These are phyloP conservation scores for Thelonectria rubi DNA, from an alignment of 2,329 filamentous ascomycete genomes.

Conservation along the genomic window DNA sequence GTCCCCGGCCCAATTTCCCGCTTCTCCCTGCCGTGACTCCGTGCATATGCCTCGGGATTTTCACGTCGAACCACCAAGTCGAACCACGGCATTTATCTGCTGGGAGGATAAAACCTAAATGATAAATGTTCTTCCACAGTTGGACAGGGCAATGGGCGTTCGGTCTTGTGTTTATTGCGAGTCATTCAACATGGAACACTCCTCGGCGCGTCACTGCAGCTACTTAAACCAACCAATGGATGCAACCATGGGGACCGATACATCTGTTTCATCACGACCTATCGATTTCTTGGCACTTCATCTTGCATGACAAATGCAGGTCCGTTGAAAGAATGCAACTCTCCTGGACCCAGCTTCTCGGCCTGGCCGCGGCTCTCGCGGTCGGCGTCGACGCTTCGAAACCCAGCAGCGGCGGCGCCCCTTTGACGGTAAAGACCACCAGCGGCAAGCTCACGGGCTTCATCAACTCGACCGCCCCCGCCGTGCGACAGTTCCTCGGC, in stretches of 20 bases:
- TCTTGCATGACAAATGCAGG: not conserved
- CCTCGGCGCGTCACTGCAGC: not conserved
- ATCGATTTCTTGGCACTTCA: not conserved
- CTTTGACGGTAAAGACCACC: slow-evolving; percentile 23
- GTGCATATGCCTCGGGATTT: slow-evolving; percentile 16
- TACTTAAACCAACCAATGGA: slow-evolving; percentile 5
- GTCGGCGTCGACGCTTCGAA: slow-evolving; percentile 17
- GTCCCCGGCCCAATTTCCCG: slow-evolving; percentile 6
- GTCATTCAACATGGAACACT: not conserved
- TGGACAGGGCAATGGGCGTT: not conserved
- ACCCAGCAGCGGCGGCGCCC: slow-evolving; percentile 8
- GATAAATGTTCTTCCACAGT: slow-evolving; percentile 20
- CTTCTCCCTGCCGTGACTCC: slow-evolving; percentile 5
- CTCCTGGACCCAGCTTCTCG: slow-evolving; percentile 11
- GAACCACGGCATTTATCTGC: not conserved
- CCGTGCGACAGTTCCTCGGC: slow-evolving; percentile 39
- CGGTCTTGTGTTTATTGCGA: not conserved
- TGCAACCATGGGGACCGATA: not conserved
- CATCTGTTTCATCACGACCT: not conserved
- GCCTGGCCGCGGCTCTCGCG: slow-evolving; percentile 8
- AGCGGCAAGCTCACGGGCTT: slow-evolving; percentile 27
- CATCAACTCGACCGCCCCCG: slow-evolving; percentile 28
- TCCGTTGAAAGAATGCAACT: slow-evolving; percentile 17
- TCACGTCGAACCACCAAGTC: slow-evolving; percentile 12
- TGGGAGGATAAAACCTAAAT: not conserved